These are phyloP conservation scores for Hypoxylon sp. DNA, from an alignment of 2,329 filamentous ascomycete genomes.

Conservation along the genomic window DNA sequence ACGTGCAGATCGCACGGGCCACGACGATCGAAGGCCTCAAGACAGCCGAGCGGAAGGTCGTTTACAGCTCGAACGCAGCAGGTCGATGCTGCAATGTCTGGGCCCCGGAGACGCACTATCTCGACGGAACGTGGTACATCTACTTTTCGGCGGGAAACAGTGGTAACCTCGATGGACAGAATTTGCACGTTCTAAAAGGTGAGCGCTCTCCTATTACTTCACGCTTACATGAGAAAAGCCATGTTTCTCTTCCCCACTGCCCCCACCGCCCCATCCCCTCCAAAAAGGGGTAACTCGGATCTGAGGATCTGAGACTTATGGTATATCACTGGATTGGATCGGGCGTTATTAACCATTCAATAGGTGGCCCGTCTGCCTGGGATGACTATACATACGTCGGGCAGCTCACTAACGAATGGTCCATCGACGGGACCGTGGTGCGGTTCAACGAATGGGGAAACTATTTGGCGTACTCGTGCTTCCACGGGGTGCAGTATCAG, in stretches of 20 bases:
- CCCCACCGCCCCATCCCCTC: too few relatives aligned
- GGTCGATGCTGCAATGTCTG: constrained; percentile 69
- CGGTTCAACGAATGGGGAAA: constrained; percentile 62
- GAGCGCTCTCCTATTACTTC: constrained; percentile 12
- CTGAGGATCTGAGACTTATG: neutral
- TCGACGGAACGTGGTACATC: constrained; percentile 67
- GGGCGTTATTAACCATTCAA: neutral
- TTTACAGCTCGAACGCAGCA: constrained; percentile 64
- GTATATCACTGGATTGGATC: neutral
- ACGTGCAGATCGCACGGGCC: constrained; percentile 68
- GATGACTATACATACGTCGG: constrained; percentile 65
- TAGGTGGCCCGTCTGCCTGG: constrained; percentile 67
- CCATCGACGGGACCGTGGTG: constrained; percentile 68
- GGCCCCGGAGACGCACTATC: constrained; percentile 70
- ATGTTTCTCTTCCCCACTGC: too few relatives aligned
- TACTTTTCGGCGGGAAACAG: constrained; percentile 64
- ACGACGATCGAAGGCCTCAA: constrained; percentile 70
- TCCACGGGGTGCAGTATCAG: constrained; percentile 59
- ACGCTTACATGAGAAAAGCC: neutral
- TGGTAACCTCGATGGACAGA: constrained; percentile 63
- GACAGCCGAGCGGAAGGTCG: constrained; percentile 64
- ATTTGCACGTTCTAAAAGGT: constrained; percentile 67
- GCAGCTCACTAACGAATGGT: constrained; percentile 64
- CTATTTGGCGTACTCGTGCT: constrained; percentile 70
- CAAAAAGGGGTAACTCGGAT: neutral